Evolutionary conservation across 441 rosid genomes (phyloP).

Genomic region (Pelargonium fulgidum): DNA sequence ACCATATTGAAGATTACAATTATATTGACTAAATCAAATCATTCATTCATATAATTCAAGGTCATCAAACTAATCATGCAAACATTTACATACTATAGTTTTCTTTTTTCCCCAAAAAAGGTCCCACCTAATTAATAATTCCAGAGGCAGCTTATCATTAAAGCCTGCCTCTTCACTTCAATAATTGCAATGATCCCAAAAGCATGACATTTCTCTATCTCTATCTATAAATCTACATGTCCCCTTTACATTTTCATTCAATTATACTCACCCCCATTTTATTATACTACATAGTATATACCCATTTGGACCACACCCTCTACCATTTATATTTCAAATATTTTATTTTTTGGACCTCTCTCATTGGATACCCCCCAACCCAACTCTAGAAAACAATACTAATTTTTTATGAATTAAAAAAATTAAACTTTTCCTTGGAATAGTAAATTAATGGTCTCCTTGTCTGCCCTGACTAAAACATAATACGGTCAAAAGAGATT

Average conservation of each 20-base stretch:
- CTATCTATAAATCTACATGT: not conserved
- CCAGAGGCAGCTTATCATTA: constrained; percentile 32
- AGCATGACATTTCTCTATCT: constrained; percentile 43
- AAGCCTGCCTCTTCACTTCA: constrained; percentile 66
- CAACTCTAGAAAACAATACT: too few species aligned
- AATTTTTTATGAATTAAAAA: not conserved
- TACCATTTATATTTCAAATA: too few species aligned
- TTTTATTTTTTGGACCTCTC: too few species aligned
- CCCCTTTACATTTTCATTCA: too few species aligned
- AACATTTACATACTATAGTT: too few species aligned
- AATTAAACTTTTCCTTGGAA: constrained; percentile 31
- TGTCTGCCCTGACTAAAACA: constrained; percentile 32
- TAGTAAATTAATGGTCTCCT: constrained; percentile 35
- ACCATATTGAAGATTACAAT: too few species aligned
- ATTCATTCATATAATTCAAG: too few species aligned
- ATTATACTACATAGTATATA: too few species aligned
- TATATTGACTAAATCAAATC: too few species aligned
- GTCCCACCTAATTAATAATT: constrained; percentile 21
- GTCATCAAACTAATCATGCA: not conserved
- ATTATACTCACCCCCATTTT: too few species aligned
- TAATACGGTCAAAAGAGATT: not conserved
- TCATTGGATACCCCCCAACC: too few species aligned
- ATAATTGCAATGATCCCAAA: constrained; percentile 74
- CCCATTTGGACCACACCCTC: too few species aligned
- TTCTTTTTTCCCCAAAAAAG: not conserved